Percentiles rank a stretch among this genome's conserved stretches.
Evolutionary conservation across 805 yeast genomes (phyloP).

Genomic region (Candida pini): DNA sequence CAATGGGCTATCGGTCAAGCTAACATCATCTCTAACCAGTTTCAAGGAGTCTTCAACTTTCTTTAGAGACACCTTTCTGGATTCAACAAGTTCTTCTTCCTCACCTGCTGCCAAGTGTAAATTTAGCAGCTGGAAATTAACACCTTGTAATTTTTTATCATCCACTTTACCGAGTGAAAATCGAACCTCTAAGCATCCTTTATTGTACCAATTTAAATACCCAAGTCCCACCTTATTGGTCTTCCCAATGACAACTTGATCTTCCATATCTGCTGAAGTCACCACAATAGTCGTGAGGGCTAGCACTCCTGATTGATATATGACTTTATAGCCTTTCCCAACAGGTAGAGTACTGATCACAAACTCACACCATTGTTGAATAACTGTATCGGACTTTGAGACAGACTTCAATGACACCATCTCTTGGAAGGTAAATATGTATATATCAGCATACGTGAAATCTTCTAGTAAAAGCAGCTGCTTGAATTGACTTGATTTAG

Average conservation of each 20-base stretch:
- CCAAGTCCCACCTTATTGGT: slow-evolving; percentile 51
- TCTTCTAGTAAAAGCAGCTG: slow-evolving; percentile 11
- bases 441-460: slow-evolving; percentile 27
- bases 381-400: slow-evolving; percentile 29
- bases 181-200: slow-evolving; percentile 48
- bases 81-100: slow-evolving; percentile 11
- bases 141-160: slow-evolving; percentile 27
- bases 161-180: slow-evolving; percentile 37
- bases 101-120: slow-evolving; percentile 52
- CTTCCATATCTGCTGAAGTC: slow-evolving; percentile 26
- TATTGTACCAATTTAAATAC: slow-evolving; percentile 55
- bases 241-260: slow-evolving; percentile 35
- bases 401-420: slow-evolving; percentile 43
- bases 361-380: slow-evolving; percentile 29
- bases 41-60: slow-evolving; percentile 13
- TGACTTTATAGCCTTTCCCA: slow-evolving; percentile 26
- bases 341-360: slow-evolving; percentile 20
- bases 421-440: slow-evolving; percentile 44
- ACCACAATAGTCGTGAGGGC: slow-evolving; percentile 47
- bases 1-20: slow-evolving; percentile 7
- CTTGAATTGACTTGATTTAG: slow-evolving; percentile 9
- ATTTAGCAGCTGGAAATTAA: slow-evolving; percentile 35
- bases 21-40: slow-evolving; percentile 9
- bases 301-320: slow-evolving; percentile 42
- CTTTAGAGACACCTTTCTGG: slow-evolving; percentile 11